phyloP scores from a whole-genome alignment of 108 stramenopile species.

The Cyclotella baltica region DNA sequence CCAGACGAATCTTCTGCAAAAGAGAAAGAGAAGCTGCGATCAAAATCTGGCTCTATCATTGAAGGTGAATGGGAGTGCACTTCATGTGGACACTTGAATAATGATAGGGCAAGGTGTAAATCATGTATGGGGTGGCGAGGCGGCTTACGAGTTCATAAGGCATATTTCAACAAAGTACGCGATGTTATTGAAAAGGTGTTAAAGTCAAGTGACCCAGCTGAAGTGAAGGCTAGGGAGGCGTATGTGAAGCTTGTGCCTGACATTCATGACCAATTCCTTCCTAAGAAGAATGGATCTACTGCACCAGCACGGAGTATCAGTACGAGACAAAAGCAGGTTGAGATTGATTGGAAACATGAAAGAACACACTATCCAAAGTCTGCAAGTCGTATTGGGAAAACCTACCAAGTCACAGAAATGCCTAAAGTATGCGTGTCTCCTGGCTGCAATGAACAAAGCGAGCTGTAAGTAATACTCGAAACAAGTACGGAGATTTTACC shows the following conservation, averaged over 20 bases:
- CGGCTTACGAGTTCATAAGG: slow-evolving; percentile 5
- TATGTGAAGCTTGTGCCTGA: slow-evolving; percentile 24
- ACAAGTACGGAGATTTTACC: neutral
- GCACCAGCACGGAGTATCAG: slow-evolving; percentile 6
- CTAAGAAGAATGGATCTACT: neutral
- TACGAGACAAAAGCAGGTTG: slow-evolving; percentile 21
- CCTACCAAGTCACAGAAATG: slow-evolving; percentile 64
- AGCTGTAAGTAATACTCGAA: slow-evolving; percentile 15
- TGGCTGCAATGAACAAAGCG: slow-evolving; percentile 13
- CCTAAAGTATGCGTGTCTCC: slow-evolving; percentile 54
- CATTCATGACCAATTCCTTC: slow-evolving; percentile 17
- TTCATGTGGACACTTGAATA: slow-evolving; percentile 32
- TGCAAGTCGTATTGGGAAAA: slow-evolving; percentile 66
- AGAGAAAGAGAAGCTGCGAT: neutral
- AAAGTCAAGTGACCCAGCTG: slow-evolving; percentile 40
- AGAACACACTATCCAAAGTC: slow-evolving; percentile 62
- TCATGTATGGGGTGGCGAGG: slow-evolving; percentile 17
- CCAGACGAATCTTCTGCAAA: neutral
- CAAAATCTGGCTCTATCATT: slow-evolving; percentile 16
- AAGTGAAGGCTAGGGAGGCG: slow-evolving; percentile 54
- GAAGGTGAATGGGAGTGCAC: slow-evolving; percentile 30
- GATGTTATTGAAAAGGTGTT: slow-evolving; percentile 59
- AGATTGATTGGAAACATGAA: slow-evolving; percentile 73
- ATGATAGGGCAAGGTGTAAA: slow-evolving; percentile 19
- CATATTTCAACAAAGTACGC: slow-evolving; percentile 52